Evolutionary conservation across 164 flowering plant species (phyloP).

Genomic region (Hamamelis virginiana): DNA sequence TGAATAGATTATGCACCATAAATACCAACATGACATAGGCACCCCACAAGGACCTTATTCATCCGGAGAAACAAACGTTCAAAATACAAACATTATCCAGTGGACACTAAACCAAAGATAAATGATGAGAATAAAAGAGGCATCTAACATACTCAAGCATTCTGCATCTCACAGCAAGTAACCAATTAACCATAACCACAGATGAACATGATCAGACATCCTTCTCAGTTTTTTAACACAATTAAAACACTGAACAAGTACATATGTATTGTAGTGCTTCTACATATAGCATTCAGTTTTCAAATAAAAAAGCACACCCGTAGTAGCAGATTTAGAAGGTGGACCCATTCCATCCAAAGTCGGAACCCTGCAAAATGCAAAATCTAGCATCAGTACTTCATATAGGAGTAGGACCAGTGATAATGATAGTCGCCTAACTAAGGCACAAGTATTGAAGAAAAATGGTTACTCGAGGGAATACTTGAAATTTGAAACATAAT

Average conservation of each 20-base stretch:
- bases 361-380: conserved; percentile 58
- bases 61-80: too few relatives aligned
- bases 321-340: conserved; percentile 50
- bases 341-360: conserved; percentile 92
- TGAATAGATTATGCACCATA: too few relatives aligned
- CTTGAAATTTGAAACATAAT: conserved; percentile 5
- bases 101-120: too few relatives aligned
- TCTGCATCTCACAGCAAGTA: too few relatives aligned
- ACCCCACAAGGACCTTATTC: too few relatives aligned
- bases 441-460: background rate
- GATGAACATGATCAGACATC: too few relatives aligned
- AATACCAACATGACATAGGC: too few relatives aligned
- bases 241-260: background rate
- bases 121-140: too few relatives aligned
- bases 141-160: too few relatives aligned
- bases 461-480: background rate
- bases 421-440: background rate
- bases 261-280: background rate
- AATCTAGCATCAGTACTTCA: conserved; percentile 5
- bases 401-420: background rate
- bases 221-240: too few relatives aligned
- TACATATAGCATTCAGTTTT: background rate
- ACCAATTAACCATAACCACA: too few relatives aligned
- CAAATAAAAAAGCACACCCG: background rate
- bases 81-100: too few relatives aligned